Evolutionary conservation across 164 flowering plant species (phyloP).

Genomic region (Annona squamosa): DNA sequence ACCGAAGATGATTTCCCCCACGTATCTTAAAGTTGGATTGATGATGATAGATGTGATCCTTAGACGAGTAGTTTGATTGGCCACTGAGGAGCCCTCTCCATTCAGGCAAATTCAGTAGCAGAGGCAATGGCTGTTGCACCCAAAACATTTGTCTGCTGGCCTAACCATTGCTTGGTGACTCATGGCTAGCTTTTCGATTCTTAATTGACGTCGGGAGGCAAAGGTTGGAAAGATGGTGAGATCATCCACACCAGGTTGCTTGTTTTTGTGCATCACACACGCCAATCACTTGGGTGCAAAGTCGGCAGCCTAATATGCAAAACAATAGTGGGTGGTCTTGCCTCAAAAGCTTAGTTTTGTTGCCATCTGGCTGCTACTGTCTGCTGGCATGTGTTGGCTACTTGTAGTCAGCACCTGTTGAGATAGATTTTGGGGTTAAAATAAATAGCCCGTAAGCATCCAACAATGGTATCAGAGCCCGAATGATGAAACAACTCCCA

Average conservation of each 20-base stretch:
- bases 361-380: not conserved
- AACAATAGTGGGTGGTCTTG: not conserved
- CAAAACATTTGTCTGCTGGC: not conserved
- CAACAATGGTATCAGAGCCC: not conserved
- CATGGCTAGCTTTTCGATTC: not conserved
- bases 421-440: too few relatives aligned
- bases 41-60: not conserved
- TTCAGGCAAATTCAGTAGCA: not conserved
- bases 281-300: not conserved
- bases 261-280: not conserved
- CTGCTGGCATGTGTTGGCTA: too few relatives aligned
- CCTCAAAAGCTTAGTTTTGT: not conserved
- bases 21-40: not conserved
- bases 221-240: not conserved
- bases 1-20: not conserved
- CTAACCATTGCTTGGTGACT: constrained; percentile 1
- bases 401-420: too few relatives aligned
- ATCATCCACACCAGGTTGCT: not conserved
- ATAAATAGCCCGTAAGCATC: not conserved
- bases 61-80: not conserved
- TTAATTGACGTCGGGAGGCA: not conserved
- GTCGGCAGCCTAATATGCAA: not conserved
- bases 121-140: constrained; percentile 1
- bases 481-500: not conserved
- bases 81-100: not conserved